Conservation (phyloP, 345 rosid genomes). For the Corchorus olitorius region DNA sequence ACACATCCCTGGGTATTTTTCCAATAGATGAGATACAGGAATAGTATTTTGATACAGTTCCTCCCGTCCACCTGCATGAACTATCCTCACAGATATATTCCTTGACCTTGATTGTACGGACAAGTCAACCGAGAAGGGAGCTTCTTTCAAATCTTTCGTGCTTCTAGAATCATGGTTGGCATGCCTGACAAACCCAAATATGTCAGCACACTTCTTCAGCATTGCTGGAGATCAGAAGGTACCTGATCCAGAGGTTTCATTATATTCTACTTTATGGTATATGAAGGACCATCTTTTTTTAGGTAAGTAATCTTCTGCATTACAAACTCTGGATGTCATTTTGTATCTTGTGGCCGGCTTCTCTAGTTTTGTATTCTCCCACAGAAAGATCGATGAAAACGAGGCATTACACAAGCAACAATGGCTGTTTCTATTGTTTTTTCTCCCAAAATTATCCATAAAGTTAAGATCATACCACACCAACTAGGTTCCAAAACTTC, state of each 20-base stretch:
- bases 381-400: constrained; percentile 34
- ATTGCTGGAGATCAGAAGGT: constrained; percentile 27
- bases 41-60: constrained; percentile 46
- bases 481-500: constrained; percentile 3
- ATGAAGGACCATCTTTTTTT: background rate
- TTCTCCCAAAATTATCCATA: constrained; percentile 30
- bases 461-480: background rate
- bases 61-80: constrained; percentile 56
- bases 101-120: constrained; percentile 36
- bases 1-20: constrained; percentile 57
- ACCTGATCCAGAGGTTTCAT: constrained; percentile 28
- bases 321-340: constrained; percentile 15
- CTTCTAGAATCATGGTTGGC: constrained; percentile 17
- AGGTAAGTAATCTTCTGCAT: constrained; percentile 14
- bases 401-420: constrained; percentile 26
- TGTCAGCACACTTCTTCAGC: constrained; percentile 35
- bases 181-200: constrained; percentile 29
- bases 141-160: constrained; percentile 25
- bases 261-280: constrained; percentile 8
- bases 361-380: constrained; percentile 11
- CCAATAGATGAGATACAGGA: constrained; percentile 49
- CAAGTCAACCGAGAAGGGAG: constrained; percentile 30
- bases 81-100: constrained; percentile 45
- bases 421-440: constrained; percentile 13
- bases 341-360: constrained; percentile 40